Base-by-base conservation (phyloP, 208 protist genomes). In the Kentomonas sorsogonicus region DNA sequence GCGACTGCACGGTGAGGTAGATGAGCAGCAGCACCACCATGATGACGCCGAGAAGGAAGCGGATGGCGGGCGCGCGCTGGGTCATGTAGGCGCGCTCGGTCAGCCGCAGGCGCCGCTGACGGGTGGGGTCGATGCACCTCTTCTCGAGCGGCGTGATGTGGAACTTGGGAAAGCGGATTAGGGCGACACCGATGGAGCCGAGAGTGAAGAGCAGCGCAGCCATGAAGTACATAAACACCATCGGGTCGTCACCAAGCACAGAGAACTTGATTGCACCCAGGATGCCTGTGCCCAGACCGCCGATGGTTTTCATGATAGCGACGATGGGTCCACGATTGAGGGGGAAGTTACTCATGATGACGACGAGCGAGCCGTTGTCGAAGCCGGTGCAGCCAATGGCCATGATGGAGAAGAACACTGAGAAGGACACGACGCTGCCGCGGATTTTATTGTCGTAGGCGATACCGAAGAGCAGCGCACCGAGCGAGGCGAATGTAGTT, bases 281-380 rank as follows among this genome's bases (percentile, higher is more conserved):
- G 53, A 82, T 67, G 22, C 65, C 70, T 20, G 59, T 65, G 30
- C 74, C 74, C 18, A 82, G 69, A 30, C 74, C 74, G 25, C 53
- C 69, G 65, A 77, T 74, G 39, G 69, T 76, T 34, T 82, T 82
- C 29, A 73, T 44, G 13, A 82, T 45, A 6, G 63, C 74, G 15
- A 72, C 64, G 23, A 82, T 70, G 29, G 60, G 27, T 0, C 74
- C 74, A 15, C 60, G 39, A 40, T 66, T 30, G 4, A 41, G 51
- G 22, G 74, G 74, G 47, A 82, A 82, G 54, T 74, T 53, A 22
- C 65, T 69, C 2, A 77, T 44, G 34, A 71, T 43, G 2, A 66
- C 69, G 65, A 82, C 64, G 26, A 64, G 53, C 13, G 53, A 40
- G 16, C 54, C 20, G 1, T 73, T 20, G 18, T 82, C 74, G 48